A percentile compares a stretch with the other conserved stretches of the same genome.
These are phyloP conservation scores for Selaginella moellendorffii DNA, from an alignment of 75 land plant genomes.

Conservation along the genomic window DNA sequence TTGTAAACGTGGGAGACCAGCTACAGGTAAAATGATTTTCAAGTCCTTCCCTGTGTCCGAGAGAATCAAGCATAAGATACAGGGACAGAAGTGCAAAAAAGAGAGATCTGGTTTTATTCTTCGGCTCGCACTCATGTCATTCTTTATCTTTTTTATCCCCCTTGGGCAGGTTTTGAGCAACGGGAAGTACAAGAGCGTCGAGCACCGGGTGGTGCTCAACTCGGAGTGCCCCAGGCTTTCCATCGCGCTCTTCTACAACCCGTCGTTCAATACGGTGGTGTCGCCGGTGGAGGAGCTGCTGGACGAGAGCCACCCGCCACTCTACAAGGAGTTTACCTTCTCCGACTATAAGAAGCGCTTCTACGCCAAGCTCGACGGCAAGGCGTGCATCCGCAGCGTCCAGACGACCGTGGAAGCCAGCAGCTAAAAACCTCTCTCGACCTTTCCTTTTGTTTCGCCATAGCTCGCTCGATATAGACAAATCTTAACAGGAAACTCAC, in stretches of 20 bases:
- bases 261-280: constrained; percentile 23
- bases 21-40: constrained; percentile 54
- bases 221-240: constrained; percentile 36
- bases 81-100: too few relatives aligned
- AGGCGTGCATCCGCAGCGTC: neutral
- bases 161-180: constrained; percentile 42
- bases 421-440: too few relatives aligned
- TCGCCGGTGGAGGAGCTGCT: constrained; percentile 9
- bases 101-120: too few relatives aligned
- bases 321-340: constrained; percentile 7
- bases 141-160: too few relatives aligned
- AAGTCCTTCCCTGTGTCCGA: too few relatives aligned
- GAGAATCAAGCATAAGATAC: too few relatives aligned
- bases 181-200: constrained; percentile 63
- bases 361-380: neutral
- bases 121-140: too few relatives aligned
- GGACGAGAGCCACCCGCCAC: constrained; percentile 3
- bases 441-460: too few relatives aligned
- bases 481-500: too few relatives aligned
- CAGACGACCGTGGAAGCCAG: too few relatives aligned
- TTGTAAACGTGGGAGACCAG: constrained; percentile 55
- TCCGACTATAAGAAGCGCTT: constrained; percentile 3
- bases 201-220: constrained; percentile 55
- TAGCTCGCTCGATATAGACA: too few relatives aligned
- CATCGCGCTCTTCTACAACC: constrained; percentile 33